Evolutionary conservation across 2,329 filamentous ascomycete species (phyloP), one percentile per base, ranked within the genome.

Genomic region (Monosporascus sp.): DNA sequence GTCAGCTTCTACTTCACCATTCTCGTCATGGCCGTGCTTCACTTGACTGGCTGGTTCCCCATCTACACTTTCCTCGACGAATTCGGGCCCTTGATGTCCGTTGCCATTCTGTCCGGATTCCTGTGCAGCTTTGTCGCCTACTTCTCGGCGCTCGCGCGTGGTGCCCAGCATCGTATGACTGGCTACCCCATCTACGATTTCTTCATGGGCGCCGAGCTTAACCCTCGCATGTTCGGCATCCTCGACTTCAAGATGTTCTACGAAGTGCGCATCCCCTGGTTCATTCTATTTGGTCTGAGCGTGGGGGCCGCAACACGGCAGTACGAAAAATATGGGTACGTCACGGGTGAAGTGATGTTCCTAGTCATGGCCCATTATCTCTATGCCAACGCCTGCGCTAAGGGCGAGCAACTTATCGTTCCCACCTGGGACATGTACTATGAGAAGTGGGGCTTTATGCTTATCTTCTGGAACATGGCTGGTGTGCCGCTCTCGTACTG

Each of bases 221-320:
- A 96, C 76, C 91, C 91, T 1, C 83, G 91, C 57, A 83, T 97
- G 78, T 93, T 91, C 67, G 88, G 87, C 31, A 88, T 91, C 61
- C 76, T 96, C 51, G 91, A 96, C 73, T 91, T 95, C 77, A 96
- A 96, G 78, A 96, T 96, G 91, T 96, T 96, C 75, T 94, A 91
- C 66, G 91, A 96, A 71, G 91, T 96, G 56, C 87, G 91, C 62
- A 82, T 96, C 59, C 91, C 91, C 38, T 96, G 91, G 91, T 96
- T 86, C 73, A 92, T 96, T 61, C 81, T 96, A 45, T 86, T 96
- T 66, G 83, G 93, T 55, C 78, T 93, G 44, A 86, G 86, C 54
- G 80, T 88, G 55, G 90, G 86, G 41, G 83, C 90, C 11, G 90
- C 90, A 41, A 84, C 88, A 44, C 85, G 89, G 58, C 92, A 96